These are phyloP conservation scores for Protea cynaroides DNA, from an alignment of 164 flowering plant genomes.

Conservation along the genomic window DNA sequence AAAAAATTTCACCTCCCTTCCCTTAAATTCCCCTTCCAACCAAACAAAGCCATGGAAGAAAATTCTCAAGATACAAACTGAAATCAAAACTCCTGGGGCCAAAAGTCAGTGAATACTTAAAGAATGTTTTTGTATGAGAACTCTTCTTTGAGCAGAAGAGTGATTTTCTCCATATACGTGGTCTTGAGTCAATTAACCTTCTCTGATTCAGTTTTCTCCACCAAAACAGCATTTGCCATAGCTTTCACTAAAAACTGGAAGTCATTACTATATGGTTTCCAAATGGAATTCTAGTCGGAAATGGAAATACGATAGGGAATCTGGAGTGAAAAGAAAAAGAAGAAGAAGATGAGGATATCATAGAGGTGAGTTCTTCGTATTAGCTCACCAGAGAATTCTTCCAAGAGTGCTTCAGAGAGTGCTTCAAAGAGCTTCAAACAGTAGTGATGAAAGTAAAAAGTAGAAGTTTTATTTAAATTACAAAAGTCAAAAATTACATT, in stretches of 20 bases:
- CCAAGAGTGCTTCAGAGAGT: no score
- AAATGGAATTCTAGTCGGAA: conserved; percentile 12
- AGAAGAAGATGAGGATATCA: conserved; percentile 39
- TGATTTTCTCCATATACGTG: conserved; percentile 66
- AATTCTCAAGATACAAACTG: neutral
- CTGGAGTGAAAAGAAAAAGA: conserved; percentile 50
- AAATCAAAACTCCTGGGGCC: neutral
- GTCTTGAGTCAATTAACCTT: conserved; percentile 61
- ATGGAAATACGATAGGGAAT: conserved; percentile 18
- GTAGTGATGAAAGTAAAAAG: no score
- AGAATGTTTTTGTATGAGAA: conserved; percentile 66
- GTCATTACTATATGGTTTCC: conserved; percentile 16
- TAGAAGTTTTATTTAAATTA: no score
- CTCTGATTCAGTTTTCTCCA: conserved; percentile 73
- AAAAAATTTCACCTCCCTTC: no score
- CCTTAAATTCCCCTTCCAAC: neutral
- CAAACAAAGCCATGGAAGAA: neutral
- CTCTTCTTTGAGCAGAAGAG: conserved; percentile 81
- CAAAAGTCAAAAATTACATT: no score
- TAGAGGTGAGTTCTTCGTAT: no score
- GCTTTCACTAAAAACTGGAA: conserved; percentile 42
- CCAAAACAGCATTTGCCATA: conserved; percentile 44
- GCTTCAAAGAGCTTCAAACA: no score
- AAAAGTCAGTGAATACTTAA: conserved; percentile 37
- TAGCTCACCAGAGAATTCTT: no score